Conservation (phyloP, 352 stramenopile species). For the Halophytophthora polymorphica region DNA sequence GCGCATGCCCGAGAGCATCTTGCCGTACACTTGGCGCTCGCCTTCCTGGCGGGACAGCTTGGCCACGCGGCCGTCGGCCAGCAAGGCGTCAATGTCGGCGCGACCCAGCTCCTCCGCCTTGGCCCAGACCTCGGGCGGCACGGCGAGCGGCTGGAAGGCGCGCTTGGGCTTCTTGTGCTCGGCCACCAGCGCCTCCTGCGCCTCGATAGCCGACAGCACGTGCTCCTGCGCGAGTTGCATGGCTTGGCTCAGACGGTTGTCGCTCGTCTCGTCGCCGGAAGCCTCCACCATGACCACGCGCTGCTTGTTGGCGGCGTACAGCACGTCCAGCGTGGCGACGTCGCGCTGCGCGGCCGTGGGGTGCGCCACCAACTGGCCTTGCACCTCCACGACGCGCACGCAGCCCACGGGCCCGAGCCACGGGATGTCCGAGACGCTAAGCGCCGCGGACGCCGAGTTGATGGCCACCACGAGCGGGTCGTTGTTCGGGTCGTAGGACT, state of each 20-base stretch:
- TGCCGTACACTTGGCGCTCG: constrained; percentile 67
- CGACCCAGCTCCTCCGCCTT: constrained; percentile 60
- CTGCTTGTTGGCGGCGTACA: constrained; percentile 79
- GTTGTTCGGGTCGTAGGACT: constrained; percentile 82
- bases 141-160: constrained; percentile 40
- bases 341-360: constrained; percentile 73
- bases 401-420: constrained; percentile 88
- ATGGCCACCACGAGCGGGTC: constrained; percentile 87
- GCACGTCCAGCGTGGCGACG: constrained; percentile 69
- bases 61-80: constrained; percentile 30
- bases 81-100: constrained; percentile 34
- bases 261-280: constrained; percentile 67
- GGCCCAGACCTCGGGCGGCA: constrained; percentile 47
- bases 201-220: constrained; percentile 53
- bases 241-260: constrained; percentile 70
- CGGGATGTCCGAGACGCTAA: constrained; percentile 86
- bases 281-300: constrained; percentile 90
- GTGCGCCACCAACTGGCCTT: constrained; percentile 92
- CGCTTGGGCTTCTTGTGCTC: constrained; percentile 71
- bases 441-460: constrained; percentile 85
- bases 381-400: constrained; percentile 82
- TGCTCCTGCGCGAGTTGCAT: constrained; percentile 72
- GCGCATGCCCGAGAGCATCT: constrained; percentile 64
- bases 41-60: constrained; percentile 65
- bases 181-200: constrained; percentile 54